Percentiles rank a stretch among this genome's conserved stretches.
phyloP scores from a whole-genome alignment of 2,329 filamentous ascomycete species.

The Botrytis squamosa region DNA sequence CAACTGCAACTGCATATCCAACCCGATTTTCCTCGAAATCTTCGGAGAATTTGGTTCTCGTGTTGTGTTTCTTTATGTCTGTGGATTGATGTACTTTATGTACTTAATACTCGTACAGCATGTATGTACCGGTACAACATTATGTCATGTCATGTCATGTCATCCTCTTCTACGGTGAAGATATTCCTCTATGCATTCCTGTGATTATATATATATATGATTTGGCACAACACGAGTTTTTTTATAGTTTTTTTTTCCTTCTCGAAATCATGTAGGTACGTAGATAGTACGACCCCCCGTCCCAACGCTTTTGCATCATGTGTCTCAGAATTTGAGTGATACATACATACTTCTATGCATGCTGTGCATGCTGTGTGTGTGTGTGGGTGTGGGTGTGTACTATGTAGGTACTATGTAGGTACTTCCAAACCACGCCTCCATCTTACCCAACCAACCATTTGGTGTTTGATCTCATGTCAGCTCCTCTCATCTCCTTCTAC shows the following conservation, averaged over 20 bases:
- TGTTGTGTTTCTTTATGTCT: background rate
- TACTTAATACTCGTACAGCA: too few relatives aligned
- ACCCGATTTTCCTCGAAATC: background rate
- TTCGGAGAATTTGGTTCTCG: background rate
- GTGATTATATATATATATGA: background rate
- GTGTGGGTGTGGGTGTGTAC: background rate
- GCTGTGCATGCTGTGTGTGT: background rate
- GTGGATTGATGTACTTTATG: too few relatives aligned
- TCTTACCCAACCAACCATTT: background rate
- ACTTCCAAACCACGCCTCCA: background rate
- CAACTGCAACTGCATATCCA: background rate
- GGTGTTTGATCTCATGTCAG: background rate
- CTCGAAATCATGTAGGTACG: background rate
- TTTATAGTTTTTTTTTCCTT: background rate
- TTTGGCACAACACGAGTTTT: background rate
- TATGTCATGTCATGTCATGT: background rate
- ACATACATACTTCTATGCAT: background rate
- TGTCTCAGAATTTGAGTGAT: background rate
- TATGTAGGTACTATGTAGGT: background rate
- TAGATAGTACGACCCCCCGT: background rate
- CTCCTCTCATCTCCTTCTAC: background rate
- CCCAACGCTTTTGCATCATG: constrained; percentile 10
- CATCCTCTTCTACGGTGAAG: background rate
- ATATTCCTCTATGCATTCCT: background rate
- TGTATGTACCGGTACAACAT: background rate